Evolutionary conservation across 768 basidiomycete species (phyloP), one percentile per base, ranked within the genome.

Genomic region (Tulasnella sp.): DNA sequence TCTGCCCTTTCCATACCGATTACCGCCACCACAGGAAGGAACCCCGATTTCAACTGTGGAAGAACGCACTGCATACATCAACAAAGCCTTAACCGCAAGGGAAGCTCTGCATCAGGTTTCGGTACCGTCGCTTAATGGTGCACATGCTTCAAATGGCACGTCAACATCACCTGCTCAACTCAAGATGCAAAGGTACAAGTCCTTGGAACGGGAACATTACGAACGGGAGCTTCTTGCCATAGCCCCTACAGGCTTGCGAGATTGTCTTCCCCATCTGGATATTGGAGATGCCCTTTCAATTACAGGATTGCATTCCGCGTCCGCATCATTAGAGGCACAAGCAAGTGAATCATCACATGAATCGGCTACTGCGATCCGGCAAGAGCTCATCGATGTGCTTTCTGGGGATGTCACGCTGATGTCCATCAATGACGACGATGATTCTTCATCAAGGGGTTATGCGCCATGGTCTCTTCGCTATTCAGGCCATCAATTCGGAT

Each of bases 391-490:
- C 3, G 86, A 92, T 51, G 74, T 95, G 2, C 70, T 93, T 5
- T 78, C 83, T 47, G 91, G 91, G 0, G 74, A 82, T 56, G 76
- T 75, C 10, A 73, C 79, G 5, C 72, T 93, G 34, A 76, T 82
- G 70, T 73, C 54, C 24, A 8, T 37, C 73, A 32, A 33, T 43
- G 28, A 53, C 16, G 35, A 52, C 28, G 57, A 63, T 9, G 57
- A 58, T 7, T 60, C 49, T 53, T 15, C 16, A 60, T 60, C 10
- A 60, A 64, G 64, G 19, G 61, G 59, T 15, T 83, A 83, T 58
- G 77, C 78, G 3, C 82, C 93, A 0, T 96, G 89, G 87, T 81
- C 85, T 4, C 71, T 90, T 27, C 72, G 90, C 13, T 98, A 96
- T 62, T 88, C 84, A 56, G 92, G 91, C 0, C 86, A 89, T 61